phyloP scores from a whole-genome alignment of 352 stramenopile species.

The Pythium guiyangense region DNA sequence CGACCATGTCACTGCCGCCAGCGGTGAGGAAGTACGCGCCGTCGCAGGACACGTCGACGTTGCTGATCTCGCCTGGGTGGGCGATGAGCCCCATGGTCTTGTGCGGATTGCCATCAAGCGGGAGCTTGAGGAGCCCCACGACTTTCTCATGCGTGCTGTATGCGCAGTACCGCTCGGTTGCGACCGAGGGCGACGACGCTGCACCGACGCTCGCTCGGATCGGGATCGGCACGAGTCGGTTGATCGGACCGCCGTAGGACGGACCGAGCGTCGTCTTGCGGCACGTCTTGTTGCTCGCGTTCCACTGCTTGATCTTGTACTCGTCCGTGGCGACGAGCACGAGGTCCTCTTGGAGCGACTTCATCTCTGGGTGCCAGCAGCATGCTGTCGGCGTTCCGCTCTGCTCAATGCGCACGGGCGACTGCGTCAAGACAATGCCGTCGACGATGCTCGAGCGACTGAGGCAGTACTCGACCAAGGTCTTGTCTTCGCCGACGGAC shows the following conservation, averaged over 20 bases:
- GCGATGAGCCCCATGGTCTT: slow-evolving; percentile 92
- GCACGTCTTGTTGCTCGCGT: slow-evolving; percentile 88
- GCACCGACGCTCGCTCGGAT: slow-evolving; percentile 8
- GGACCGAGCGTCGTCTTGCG: slow-evolving; percentile 88
- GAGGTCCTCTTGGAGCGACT: slow-evolving; percentile 81
- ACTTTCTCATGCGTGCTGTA: slow-evolving; percentile 85
- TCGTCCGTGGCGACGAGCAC: slow-evolving; percentile 89
- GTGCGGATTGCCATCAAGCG: slow-evolving; percentile 90
- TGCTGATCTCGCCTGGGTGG: slow-evolving; percentile 86
- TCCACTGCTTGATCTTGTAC: slow-evolving; percentile 94
- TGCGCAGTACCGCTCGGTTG: slow-evolving; percentile 62
- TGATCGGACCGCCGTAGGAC: slow-evolving; percentile 88
- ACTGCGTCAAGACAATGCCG: slow-evolving; percentile 77
- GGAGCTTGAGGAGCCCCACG: slow-evolving; percentile 82
- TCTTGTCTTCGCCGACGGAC: slow-evolving; percentile 83
- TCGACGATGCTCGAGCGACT: slow-evolving; percentile 75
- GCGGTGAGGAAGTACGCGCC: slow-evolving; percentile 86
- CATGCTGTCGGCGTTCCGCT: slow-evolving; percentile 81
- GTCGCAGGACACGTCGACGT: slow-evolving; percentile 80
- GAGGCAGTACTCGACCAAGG: slow-evolving; percentile 89
- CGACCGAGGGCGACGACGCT: slow-evolving; percentile 1
- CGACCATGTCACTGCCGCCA: slow-evolving; percentile 83
- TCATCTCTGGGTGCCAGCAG: slow-evolving; percentile 87
- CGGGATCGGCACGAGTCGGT: slow-evolving; percentile 65
- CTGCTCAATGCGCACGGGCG: slow-evolving; percentile 80